Base-by-base conservation (phyloP, 164 flowering plant genomes). In the Dillenia suffruticosa region DNA sequence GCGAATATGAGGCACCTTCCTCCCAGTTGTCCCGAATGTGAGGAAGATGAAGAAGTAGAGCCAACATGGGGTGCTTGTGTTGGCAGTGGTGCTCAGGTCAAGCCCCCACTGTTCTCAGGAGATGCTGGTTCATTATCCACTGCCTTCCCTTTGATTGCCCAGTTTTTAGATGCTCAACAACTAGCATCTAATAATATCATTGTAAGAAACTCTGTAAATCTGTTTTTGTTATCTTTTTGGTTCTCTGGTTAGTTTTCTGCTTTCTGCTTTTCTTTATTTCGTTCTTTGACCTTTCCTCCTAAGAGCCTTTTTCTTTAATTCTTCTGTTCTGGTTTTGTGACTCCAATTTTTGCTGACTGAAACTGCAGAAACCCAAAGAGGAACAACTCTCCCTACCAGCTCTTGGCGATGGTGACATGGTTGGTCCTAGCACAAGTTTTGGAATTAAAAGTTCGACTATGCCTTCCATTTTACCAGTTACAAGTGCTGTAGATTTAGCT, bases 1-100 rank as follows among this genome's bases (percentile, higher is more conserved):
- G 86, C 87, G 63, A 95, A 88, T 72, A 83, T 95, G 89, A 73
- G 80, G 57, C 44, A 82, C 74, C 89, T 92, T 71, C 96, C 99
- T 62, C 68, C 76, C 2, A 53, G 58, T 63, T 58, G 63, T 52
- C 83, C 91, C 48, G 65, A 67, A 45, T 67, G 70, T 63, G 93
- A 80, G 57, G 90, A 66, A 58, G 87, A 79, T 67, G 86, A 80
- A 58, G 87, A 81, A 57, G 58, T 46, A 16, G 51, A 58, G 44
- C 16, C 57, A 69, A 67, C 59, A 61, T 60, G 73, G 67, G 40
- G 40, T 51, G 71, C 69, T 62, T 58, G 66, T 51, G 57, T 63
- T 53, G 82, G 79, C 46, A 73, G 76, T 66, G 81, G 72, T 60
- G 47, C 69, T 46, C 70, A 68, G 40, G 71, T 65, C 46, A 79